These are phyloP conservation scores for Rubia peregrina DNA, from an alignment of 305 asterid genomes.

Conservation along the genomic window DNA sequence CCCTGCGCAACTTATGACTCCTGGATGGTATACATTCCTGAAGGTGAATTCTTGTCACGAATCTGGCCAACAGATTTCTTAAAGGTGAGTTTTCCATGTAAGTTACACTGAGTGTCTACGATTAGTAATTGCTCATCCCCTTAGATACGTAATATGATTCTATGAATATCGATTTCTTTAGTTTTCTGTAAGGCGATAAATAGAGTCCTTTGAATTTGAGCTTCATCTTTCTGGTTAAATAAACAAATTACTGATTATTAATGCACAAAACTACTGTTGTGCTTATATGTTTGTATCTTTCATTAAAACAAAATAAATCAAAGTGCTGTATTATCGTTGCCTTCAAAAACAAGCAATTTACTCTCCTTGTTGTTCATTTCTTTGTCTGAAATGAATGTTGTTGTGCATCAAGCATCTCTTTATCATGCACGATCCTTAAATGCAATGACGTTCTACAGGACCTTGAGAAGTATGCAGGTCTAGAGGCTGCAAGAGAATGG, in stretches of 20 bases:
- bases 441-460: slow-evolving; percentile 40
- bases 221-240: neutral
- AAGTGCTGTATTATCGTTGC: neutral
- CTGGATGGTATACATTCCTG: slow-evolving; percentile 93
- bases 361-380: neutral
- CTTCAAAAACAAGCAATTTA: neutral
- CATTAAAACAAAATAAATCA: too few species aligned
- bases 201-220: neutral
- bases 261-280: neutral
- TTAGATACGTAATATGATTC: neutral
- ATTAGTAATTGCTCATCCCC: neutral
- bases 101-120: neutral
- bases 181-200: neutral
- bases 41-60: slow-evolving; percentile 92
- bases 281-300: neutral
- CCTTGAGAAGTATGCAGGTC: slow-evolving; percentile 79
- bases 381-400: neutral
- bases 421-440: neutral
- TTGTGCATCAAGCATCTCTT: neutral
- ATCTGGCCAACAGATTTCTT: slow-evolving; percentile 89
- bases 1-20: slow-evolving; percentile 69
- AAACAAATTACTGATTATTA: neutral
- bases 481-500: slow-evolving; percentile 82
- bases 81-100: slow-evolving; percentile 60
- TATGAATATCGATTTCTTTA: neutral